phyloP scores from a whole-genome alignment of 2,329 filamentous ascomycete species.

The Cordyceps cateniannulata region DNA sequence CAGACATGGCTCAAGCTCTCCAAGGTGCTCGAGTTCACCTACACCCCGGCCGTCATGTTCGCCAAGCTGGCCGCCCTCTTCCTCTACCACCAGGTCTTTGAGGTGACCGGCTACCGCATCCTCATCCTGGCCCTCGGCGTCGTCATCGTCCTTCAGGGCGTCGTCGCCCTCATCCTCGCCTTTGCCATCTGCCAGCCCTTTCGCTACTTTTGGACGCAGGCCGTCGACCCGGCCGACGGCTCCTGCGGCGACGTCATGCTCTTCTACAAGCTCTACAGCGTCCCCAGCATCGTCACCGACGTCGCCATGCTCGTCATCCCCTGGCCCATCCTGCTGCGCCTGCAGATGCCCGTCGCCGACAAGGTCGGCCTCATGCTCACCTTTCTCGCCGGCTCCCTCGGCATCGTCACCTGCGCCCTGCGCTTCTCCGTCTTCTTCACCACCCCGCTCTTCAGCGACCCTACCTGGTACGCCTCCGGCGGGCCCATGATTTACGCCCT shows the following conservation, averaged over 20 bases:
- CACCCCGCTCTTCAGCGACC: slow-evolving; percentile 12
- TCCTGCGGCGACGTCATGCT: slow-evolving; percentile 14
- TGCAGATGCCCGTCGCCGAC: slow-evolving; percentile 12
- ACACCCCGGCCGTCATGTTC: slow-evolving; percentile 14
- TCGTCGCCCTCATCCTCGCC: slow-evolving; percentile 12
- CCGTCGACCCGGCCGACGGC: slow-evolving; percentile 11
- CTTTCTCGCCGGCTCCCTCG: slow-evolving; percentile 13
- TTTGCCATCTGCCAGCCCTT: slow-evolving; percentile 13
- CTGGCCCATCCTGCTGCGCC: slow-evolving; percentile 12
- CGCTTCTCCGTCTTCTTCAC: slow-evolving; percentile 15
- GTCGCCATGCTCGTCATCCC: slow-evolving; percentile 13
- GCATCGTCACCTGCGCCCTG: slow-evolving; percentile 13
- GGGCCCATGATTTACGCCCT: slow-evolving; percentile 15
- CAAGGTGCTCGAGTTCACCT: slow-evolving; percentile 15
- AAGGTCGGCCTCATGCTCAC: slow-evolving; percentile 13
- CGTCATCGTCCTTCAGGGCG: slow-evolving; percentile 11
- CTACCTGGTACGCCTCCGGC: slow-evolving; percentile 15
- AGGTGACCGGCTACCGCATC: slow-evolving; percentile 3
- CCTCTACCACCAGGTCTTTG: slow-evolving; percentile 14
- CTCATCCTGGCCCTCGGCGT: slow-evolving; percentile 9
- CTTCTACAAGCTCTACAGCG: slow-evolving; percentile 15
- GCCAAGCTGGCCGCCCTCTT: slow-evolving; percentile 14
- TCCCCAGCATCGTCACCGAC: slow-evolving; percentile 14
- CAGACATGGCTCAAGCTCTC: slow-evolving; percentile 14
- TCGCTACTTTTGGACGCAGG: slow-evolving; percentile 13